Conservation (phyloP, 306 rosid species). For the Cucurbita argyrosperma region DNA sequence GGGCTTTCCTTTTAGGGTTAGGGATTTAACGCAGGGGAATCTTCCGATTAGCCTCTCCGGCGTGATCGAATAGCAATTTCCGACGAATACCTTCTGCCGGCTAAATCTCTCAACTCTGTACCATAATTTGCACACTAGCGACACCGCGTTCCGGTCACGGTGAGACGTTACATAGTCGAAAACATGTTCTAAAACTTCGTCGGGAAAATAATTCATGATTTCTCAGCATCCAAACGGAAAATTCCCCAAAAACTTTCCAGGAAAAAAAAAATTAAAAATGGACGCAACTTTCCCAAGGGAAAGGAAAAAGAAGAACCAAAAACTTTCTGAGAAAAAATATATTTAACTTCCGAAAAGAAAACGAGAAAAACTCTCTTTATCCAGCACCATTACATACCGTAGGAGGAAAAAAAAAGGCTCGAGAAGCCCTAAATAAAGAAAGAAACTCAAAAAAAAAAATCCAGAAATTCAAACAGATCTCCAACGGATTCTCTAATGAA, state of each 20-base stretch:
- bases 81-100: conserved; percentile 56
- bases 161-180: conserved; percentile 61
- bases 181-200: conserved; percentile 79
- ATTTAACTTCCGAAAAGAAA: neutral
- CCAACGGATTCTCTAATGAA: neutral
- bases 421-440: too few relatives aligned
- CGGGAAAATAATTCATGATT: conserved; percentile 82
- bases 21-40: conserved; percentile 50
- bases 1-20: conserved; percentile 85
- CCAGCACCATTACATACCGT: neutral
- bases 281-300: neutral
- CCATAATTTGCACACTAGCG: conserved; percentile 85
- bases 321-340: conserved; percentile 5
- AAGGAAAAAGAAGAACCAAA: neutral
- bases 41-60: conserved; percentile 60
- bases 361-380: neutral
- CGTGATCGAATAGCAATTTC: conserved; percentile 74
- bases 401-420: neutral
- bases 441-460: too few relatives aligned
- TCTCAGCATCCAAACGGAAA: conserved; percentile 15
- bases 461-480: conserved; percentile 1
- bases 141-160: conserved; percentile 63
- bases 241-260: neutral
- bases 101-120: conserved; percentile 59
- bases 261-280: neutral